Evolutionary conservation across 345 rosid genomes (phyloP).

Genomic region (Eucalyptus grandis): DNA sequence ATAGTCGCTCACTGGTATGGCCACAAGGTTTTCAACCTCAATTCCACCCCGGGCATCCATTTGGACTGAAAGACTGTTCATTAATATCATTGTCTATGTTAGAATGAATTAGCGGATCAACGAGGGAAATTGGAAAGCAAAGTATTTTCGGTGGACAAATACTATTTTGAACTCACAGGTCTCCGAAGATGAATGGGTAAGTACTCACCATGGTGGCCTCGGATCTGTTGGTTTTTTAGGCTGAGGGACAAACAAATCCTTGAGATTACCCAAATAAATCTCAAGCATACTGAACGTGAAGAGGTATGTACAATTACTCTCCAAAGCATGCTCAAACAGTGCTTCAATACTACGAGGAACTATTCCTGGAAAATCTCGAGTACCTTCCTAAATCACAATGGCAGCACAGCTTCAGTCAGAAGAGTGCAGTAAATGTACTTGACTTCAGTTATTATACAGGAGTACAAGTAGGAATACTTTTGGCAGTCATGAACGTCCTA

Average conservation of each 20-base stretch:
- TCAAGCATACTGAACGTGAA: conserved; percentile 79
- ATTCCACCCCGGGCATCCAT: conserved; percentile 46
- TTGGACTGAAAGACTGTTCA: conserved; percentile 57
- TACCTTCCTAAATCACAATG: conserved; percentile 46
- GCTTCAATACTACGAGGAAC: conserved; percentile 54
- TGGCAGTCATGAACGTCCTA: background rate
- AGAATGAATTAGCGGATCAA: background rate
- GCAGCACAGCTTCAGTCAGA: background rate
- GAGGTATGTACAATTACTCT: conserved; percentile 34
- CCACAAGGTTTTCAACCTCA: conserved; percentile 52
- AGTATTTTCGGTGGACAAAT: background rate
- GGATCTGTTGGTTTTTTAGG: conserved; percentile 31
- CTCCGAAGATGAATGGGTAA: background rate
- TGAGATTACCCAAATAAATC: conserved; percentile 75
- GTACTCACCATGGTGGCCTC: conserved; percentile 50
- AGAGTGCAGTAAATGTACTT: background rate
- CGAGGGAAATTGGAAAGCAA: background rate
- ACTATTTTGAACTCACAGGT: background rate
- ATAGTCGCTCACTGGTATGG: conserved; percentile 42
- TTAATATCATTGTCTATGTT: background rate
- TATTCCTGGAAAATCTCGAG: conserved; percentile 42
- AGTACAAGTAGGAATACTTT: background rate
- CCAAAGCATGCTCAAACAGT: conserved; percentile 42
- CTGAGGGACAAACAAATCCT: conserved; percentile 56
- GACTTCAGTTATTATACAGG: background rate